Conservation (phyloP, 306 rosid genomes). For the Prunus padus region DNA sequence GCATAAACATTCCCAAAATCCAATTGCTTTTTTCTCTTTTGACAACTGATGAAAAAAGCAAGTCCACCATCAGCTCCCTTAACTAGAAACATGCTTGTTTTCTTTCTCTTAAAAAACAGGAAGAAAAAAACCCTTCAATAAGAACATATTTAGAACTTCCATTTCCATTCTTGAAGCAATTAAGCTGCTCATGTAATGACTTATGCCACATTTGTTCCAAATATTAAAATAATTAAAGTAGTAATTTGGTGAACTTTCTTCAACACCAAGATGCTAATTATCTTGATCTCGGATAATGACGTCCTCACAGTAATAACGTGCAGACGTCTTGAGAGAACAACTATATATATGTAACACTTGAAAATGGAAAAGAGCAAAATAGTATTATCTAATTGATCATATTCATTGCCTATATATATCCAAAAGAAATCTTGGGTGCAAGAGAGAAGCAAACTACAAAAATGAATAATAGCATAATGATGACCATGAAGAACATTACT, state of each 20-base stretch:
- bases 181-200: neutral
- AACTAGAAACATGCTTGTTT: neutral
- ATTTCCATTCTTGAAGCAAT: neutral
- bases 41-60: constrained; percentile 1
- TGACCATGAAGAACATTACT: neutral
- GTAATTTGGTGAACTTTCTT: too few species aligned
- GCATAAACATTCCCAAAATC: neutral
- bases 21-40: neutral
- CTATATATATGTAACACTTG: neutral
- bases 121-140: neutral
- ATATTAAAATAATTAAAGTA: too few species aligned
- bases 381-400: neutral
- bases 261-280: too few species aligned
- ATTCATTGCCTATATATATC: neutral
- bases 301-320: accelerated
- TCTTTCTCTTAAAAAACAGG: neutral
- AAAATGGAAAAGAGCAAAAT: neutral
- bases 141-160: neutral
- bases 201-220: too few species aligned
- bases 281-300: too few species aligned
- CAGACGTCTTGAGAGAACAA: too few species aligned
- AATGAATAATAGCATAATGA: neutral
- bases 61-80: neutral
- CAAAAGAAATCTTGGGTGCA: neutral
- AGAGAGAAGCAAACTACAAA: neutral